Conservation (phyloP, 106 monocot species). For the Dactylorhiza incarnata region DNA sequence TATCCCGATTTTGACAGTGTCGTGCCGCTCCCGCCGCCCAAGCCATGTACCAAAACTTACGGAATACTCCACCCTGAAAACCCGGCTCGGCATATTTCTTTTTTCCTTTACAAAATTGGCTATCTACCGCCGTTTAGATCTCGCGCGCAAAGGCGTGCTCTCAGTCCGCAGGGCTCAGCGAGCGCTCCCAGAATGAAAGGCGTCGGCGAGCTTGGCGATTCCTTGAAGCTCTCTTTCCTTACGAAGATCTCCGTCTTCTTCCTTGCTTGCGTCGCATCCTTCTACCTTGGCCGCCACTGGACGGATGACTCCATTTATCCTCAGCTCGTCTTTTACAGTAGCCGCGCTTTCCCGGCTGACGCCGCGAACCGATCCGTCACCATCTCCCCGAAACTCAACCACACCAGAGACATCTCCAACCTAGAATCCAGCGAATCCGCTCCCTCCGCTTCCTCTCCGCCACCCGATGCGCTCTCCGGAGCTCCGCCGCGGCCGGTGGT, state of each 20-base stretch:
- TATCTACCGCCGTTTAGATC: not conserved
- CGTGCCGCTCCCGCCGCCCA: too few species aligned
- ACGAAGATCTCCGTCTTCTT: slow-evolving; percentile 12
- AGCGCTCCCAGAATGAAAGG: slow-evolving; percentile 1
- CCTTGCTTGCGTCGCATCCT: slow-evolving; percentile 26
- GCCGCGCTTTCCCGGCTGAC: not conserved
- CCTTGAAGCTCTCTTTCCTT: slow-evolving; percentile 12
- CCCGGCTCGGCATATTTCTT: not conserved
- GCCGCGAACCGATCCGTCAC: slow-evolving; percentile 13
- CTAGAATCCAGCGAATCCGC: not conserved
- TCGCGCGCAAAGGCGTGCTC: not conserved
- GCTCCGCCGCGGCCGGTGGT: slow-evolving; percentile 16
- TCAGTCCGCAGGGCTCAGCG: not conserved
- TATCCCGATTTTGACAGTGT: too few species aligned
- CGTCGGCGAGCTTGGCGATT: slow-evolving; percentile 2
- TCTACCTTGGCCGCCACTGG: slow-evolving; percentile 50
- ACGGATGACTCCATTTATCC: slow-evolving; percentile 17
- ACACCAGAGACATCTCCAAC: not conserved
- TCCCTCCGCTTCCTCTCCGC: slow-evolving; percentile 8
- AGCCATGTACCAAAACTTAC: too few species aligned
- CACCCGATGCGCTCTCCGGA: slow-evolving; percentile 2
- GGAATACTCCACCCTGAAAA: not conserved
- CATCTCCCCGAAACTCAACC: slow-evolving; percentile 10
- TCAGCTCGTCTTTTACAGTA: slow-evolving; percentile 28
- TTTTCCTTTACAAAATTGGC: slow-evolving; percentile 1